Evolutionary conservation across 2,329 filamentous ascomycete species (phyloP).

Genomic region (Blumeria hordei): DNA sequence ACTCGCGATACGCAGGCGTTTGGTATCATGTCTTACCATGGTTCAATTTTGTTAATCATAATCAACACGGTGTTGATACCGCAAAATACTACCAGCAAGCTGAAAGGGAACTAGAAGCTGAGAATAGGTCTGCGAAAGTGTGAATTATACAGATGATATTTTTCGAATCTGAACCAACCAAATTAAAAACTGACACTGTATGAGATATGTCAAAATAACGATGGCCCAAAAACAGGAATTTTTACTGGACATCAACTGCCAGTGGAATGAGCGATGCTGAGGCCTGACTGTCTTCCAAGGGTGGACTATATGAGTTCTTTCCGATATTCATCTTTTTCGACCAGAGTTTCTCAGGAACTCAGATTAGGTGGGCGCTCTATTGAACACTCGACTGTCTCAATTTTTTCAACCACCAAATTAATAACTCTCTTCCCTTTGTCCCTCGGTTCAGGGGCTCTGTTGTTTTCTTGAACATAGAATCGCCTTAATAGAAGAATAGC

Average conservation of each 20-base stretch:
- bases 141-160: too few species aligned
- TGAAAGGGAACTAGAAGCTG: conserved; percentile 74
- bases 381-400: not conserved
- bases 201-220: too few species aligned
- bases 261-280: too few species aligned
- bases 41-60: conserved; percentile 98
- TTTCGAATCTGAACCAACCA: too few species aligned
- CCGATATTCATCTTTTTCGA: not conserved
- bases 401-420: conserved; percentile 13
- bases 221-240: too few species aligned
- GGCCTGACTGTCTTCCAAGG: too few species aligned
- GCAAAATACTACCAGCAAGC: conserved; percentile 96
- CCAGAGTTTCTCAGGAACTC: not conserved
- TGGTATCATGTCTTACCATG: conserved; percentile 72
- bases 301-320: not conserved
- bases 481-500: conserved; percentile 77
- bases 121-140: conserved; percentile 22
- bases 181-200: too few species aligned
- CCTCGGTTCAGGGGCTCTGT: conserved; percentile 27
- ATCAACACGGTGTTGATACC: conserved; percentile 81
- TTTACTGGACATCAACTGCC: too few species aligned
- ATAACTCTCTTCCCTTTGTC: conserved; percentile 14
- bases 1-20: conserved; percentile 73
- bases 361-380: too few species aligned
- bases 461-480: conserved; percentile 97